Conservation (phyloP, 2,329 filamentous ascomycete species). For the Tolypocladium capitatum region DNA sequence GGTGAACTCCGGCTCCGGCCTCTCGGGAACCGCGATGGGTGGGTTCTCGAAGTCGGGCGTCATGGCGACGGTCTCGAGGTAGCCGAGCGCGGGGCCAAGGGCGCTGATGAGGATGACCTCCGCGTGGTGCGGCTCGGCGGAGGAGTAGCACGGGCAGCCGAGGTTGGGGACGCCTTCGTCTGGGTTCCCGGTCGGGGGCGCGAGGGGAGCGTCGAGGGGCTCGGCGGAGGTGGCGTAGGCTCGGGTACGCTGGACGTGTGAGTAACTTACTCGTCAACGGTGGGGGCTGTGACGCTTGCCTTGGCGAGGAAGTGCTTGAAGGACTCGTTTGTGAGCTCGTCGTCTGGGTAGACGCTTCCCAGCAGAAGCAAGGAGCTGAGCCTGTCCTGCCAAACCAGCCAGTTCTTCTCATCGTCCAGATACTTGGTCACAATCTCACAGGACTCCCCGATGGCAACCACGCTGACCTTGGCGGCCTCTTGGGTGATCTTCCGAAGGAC, state of each 20-base stretch:
- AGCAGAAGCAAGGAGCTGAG: conserved; percentile 37
- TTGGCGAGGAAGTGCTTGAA: conserved; percentile 38
- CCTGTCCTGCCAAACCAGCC: conserved; percentile 27
- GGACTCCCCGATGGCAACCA: conserved; percentile 59
- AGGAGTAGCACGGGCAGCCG: conserved; percentile 58
- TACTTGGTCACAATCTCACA: conserved; percentile 44
- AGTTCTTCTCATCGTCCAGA: conserved; percentile 41
- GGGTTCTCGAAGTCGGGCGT: conserved; percentile 26
- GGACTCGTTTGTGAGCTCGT: conserved; percentile 25
- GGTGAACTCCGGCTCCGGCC: conserved; percentile 4
- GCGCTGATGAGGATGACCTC: conserved; percentile 51
- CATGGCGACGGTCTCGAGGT: conserved; percentile 44
- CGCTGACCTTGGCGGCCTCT: conserved; percentile 43
- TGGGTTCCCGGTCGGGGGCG: conserved; percentile 36
- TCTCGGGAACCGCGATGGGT: conserved; percentile 16
- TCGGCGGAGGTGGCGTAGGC: conserved; percentile 44
- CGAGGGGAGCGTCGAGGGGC: conserved; percentile 37
- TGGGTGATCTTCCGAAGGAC: conserved; percentile 39
- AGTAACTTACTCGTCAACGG: conserved; percentile 9
- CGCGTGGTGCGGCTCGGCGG: conserved; percentile 42
- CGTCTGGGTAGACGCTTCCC: conserved; percentile 29
- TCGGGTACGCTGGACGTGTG: conserved; percentile 35
- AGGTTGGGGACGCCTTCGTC: conserved; percentile 27
- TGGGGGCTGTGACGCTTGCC: conserved; percentile 21
- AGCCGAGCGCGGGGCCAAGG: conserved; percentile 41